Base-by-base conservation (phyloP, 257 asterid species). In the Nicotiana tomentosiformis region DNA sequence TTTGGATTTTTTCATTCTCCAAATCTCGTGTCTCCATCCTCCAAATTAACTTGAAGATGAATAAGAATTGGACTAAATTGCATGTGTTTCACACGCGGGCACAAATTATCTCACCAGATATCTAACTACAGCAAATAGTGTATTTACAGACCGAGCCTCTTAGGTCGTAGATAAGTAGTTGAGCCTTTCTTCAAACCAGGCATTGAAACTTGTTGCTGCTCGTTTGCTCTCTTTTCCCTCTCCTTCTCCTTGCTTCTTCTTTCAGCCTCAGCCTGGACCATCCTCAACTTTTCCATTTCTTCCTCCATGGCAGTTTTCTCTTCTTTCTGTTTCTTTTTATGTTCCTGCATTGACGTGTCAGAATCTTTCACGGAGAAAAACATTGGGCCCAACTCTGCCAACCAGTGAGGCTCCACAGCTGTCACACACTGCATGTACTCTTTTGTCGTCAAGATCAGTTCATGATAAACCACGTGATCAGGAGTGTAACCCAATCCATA, bases 301-400 rank as follows among this genome's bases (percentile, higher is more conserved):
- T 96, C 97, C 84, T 96, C 99, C 99, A 94, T 94, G 10, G 94
- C 92, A 1, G 96, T 93, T 85, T 94, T 96, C 89, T 94, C 99
- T 68, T 96, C 93, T 83, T 92, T 94, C 90, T 92, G 97, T 77
- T 88, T 96, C 92, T 93, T 96, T 89, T 90, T 92, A 68, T 96
- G 98, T 87, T 94, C 98, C 30, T 92, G 57, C 94, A 94, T 87
- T 0, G 98, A 96, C 0, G 94, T 91, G 82, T 96, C 98, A 0
- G 97, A 96, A 0, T 96, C 98, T 85, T 96, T 96, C 26, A 96
- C 95, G 1, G 99, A 94, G 90, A 96, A 96, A 70, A 96, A 96
- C 99, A 96, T 96, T 43, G 99, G 99, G 7, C 99, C 99, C 83
- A 96, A 77, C 86, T 96, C 97, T 0, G 99, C 99, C 87, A 96